Base-by-base conservation (phyloP, 1,139 yeast species). In the Yamadazyma triangularis region DNA sequence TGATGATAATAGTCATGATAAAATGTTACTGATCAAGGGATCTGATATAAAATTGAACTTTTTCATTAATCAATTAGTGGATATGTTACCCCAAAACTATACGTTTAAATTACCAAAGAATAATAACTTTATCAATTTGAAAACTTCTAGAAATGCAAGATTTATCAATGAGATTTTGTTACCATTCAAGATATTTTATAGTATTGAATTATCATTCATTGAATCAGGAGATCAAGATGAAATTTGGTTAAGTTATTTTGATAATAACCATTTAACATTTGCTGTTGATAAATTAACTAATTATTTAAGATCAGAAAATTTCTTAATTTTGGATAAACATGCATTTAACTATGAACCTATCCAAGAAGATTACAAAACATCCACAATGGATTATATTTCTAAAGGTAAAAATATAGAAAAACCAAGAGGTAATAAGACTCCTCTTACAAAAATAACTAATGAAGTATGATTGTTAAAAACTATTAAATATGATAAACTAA, bases 101-200 rank as follows among this genome's bases (percentile, higher is more conserved):
- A 84, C 78, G 46, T 70, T 85, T 47, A 66, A 68, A 31, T 50
- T 82, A 12, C 66, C 80, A 2, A 54, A 48, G 30, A 60, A 66
- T 16, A 6, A 49, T 2, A 59, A 61, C 29, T 74, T 76, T 42
- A 52, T 50, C 2, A 64, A 59, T 5, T 28, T 38, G 11, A 24
- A 25, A 12, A 26, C 15, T 13, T 24, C 31, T 12, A 16, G 13
- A 8, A 36, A 38, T n/a, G 39, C 37, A 22, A 23, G 25, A 8
- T 40, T 46, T 23, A 52, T 64, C 34, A 65, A 70, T 34, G 63
- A 62, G 25, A 64, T 85, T 13, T 58, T 70, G 4, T 70, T 75
- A 10, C 89, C 91, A 3, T 72, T 82, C 48, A 71, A 74, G 41
- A 47, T 82, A 13, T 58, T 77, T 18, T 68, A 77, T 42, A 75